Evolutionary conservation across 164 flowering plant species (phyloP), one percentile per base, ranked within the genome.

Genomic region (Sedum album): DNA sequence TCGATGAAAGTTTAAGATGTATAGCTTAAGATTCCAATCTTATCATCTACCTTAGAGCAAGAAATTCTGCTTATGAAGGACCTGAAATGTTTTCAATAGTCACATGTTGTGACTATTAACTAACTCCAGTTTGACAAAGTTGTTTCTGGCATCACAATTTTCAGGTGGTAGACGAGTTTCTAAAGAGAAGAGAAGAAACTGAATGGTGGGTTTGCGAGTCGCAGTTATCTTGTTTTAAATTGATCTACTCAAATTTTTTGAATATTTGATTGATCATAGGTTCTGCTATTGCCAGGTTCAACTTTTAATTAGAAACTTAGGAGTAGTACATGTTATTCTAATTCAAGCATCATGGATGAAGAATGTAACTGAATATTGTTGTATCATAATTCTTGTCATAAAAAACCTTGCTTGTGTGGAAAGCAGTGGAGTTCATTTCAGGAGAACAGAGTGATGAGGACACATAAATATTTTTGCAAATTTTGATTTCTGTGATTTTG

Each of bases 121-220:
- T 13, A 25, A 57, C 11, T 57, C 20, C 2, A 15, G 67, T 33
- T 65, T 65, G 44, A 41, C 26, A n/a, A 25, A 38, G 23, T 7
- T 38, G 53, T 68, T 67, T 66, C 31, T 70, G 39, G 17, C 71
- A 66, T 17, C 60, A 6, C 46, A 31, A 61, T 63, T 79, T 31
- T 57, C 86, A 94, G 99, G 99, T 94, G 69, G 96, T 94, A 0
- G 96, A 94, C 76, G 99, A 94, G 74, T 88, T 95, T 75, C 76
- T 92, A 62, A 88, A 80, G 77, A 87, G 97, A 72, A 82, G 96
- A 65, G 79, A 80, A 78, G 99, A 95, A 78, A 87, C 97, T 65
- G 97, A 95, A 80, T 95, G 99, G 99, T 93, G 33, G 81, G 85
- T 72, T 63, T 68, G 42, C 42, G 80, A 84, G 70, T 51, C 66